Base-by-base conservation (phyloP, 331 rosid genomes). In the Stylosanthes scabra region DNA sequence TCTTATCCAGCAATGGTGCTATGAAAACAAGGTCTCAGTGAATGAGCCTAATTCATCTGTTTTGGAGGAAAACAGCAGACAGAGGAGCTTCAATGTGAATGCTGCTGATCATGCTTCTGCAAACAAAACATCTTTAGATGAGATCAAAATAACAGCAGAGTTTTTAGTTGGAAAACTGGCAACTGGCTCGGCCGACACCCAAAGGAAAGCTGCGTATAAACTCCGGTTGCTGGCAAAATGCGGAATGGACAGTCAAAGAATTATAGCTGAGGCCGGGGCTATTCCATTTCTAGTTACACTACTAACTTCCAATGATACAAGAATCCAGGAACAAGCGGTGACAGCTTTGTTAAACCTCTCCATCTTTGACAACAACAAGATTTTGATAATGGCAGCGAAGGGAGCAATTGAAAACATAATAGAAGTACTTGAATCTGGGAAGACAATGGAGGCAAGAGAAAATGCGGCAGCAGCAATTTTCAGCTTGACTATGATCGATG, bases 221-320 rank as follows among this genome's bases (percentile, higher is more conserved):
- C 93, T 94, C 34, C 82, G 97, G 37, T 69, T 94, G 41, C 96
- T 94, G 3, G 93, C 96, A 0, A 94, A 91, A 88, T 79, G 92
- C 0, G 90, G 97, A 25, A 88, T 84, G 97, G 82, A 84, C 50
- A 91, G 86, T 59, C 76, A 93, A 49, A 74, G 91, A 74, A 76
- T 93, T 37, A 91, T 93, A 20, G 91, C 97, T 0, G 97, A 94
- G 77, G 99, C 93, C 10, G 99, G 99, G 20, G 99, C 99, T 0
- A 91, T 94, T 75, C 97, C 99, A 0, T 94, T 94, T 68, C 82
- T 94, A 0, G 91, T 91, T 31, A 88, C 88, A 4, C 78, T 94
- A 61, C 62, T 90, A 65, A 83, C 61, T 62, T 88, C 86, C 9
- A 68, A 75, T 7, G 88, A 90, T 63, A 83, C 91, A 3, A 82